Evolutionary conservation across 2,329 filamentous ascomycete genomes (phyloP).

Genomic region (Hirsutella minnesotensis): DNA sequence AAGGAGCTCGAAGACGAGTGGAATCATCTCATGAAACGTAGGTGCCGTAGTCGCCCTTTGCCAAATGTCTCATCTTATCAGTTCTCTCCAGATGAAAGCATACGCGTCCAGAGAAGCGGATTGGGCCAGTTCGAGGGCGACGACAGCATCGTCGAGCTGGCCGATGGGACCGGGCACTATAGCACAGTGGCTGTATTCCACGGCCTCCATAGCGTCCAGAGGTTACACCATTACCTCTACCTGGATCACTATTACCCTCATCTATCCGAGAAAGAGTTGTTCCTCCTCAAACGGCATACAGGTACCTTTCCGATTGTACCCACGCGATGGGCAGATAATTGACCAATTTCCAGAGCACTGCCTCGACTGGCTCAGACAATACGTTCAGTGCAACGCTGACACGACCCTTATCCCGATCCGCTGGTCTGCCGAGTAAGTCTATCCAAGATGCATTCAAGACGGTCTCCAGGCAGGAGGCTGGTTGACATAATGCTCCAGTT

Average conservation of each 20-base stretch:
- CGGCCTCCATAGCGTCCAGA: slow-evolving; percentile 1
- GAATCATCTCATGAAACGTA: slow-evolving; percentile 1
- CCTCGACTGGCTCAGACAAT: slow-evolving; percentile 1
- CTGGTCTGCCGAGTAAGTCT: background rate
- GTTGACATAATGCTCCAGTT: background rate
- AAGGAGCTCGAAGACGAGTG: background rate
- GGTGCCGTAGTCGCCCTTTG: background rate
- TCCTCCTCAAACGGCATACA: background rate
- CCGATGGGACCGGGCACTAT: slow-evolving; percentile 1
- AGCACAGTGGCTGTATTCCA: background rate
- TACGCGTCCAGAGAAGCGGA: background rate
- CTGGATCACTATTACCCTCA: background rate
- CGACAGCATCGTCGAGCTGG: background rate
- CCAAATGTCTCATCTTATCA: background rate
- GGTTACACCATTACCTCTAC: slow-evolving; percentile 1
- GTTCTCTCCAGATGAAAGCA: background rate
- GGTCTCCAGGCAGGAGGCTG: background rate
- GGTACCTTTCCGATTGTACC: background rate
- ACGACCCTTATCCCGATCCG: slow-evolving; percentile 1
- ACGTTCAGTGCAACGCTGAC: slow-evolving; percentile 2
- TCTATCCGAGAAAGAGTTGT: background rate
- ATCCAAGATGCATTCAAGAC: background rate
- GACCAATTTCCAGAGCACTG: background rate
- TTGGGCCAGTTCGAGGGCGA: background rate
- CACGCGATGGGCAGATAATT: background rate